Evolutionary conservation across 768 basidiomycete species (phyloP).

Genomic region (Amanita rubescens): DNA sequence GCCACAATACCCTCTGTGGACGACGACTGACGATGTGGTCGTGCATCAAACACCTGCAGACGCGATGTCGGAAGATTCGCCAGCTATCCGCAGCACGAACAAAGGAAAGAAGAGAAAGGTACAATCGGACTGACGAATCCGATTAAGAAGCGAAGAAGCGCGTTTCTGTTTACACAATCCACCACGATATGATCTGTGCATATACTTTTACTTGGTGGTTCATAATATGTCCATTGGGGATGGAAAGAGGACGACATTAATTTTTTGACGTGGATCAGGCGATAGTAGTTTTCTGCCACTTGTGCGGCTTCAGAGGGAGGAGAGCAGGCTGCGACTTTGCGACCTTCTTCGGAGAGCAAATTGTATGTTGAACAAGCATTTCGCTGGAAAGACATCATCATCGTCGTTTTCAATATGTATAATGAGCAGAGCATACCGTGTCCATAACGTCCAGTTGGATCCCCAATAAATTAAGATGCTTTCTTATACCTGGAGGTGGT

Average conservation of each 20-base stretch:
- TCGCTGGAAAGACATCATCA: conserved; percentile 42
- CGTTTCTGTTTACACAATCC: conserved; percentile 2
- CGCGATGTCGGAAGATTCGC: conserved; percentile 13
- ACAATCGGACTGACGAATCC: conserved; percentile 20
- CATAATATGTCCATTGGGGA: neutral
- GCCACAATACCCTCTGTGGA: conserved; percentile 49
- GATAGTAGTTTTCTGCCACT: conserved; percentile 40
- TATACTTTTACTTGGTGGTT: neutral
- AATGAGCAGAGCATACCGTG: conserved; percentile 43
- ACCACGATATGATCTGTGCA: neutral
- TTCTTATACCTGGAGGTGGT: conserved; percentile 59
- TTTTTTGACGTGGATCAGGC: neutral
- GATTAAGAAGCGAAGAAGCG: conserved; percentile 9
- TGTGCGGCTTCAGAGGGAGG: conserved; percentile 52
- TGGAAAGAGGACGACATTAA: no score
- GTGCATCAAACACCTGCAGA: conserved; percentile 14
- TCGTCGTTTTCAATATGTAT: neutral
- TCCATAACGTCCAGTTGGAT: conserved; percentile 89
- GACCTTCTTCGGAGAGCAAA: conserved; percentile 85
- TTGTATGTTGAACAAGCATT: conserved; percentile 97
- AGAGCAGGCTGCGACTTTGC: conserved; percentile 88
- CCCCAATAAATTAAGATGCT: conserved; percentile 66
- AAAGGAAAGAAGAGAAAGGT: conserved; percentile 63
- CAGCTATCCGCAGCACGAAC: conserved; percentile 23
- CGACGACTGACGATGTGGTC: conserved; percentile 60